Conservation (phyloP, 1,284 basidiomycete species). For the Apiotrichum porosum region DNA sequence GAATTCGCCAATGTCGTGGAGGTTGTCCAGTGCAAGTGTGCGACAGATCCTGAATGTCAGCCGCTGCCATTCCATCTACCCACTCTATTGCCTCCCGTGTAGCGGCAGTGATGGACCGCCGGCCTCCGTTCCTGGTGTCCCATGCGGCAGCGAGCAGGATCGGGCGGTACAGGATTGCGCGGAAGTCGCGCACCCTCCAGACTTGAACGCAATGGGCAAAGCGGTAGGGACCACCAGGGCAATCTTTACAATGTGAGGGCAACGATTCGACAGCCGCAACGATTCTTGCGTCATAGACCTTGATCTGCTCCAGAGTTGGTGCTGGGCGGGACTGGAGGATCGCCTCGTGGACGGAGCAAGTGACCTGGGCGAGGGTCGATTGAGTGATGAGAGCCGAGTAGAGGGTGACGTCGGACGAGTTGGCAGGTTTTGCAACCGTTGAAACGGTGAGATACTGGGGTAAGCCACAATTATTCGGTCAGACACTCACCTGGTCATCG, state of each 20-base stretch:
- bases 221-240: neutral
- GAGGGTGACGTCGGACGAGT: constrained; percentile 7
- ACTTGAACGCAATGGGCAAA: constrained; percentile 11
- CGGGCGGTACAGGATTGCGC: constrained; percentile 27
- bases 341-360: constrained; percentile 13
- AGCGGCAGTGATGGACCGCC: neutral
- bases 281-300: neutral
- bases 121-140: constrained; percentile 8
- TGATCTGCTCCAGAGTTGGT: constrained; percentile 19
- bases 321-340: constrained; percentile 17
- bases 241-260: neutral
- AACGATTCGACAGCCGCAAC: neutral
- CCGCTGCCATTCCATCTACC: neutral
- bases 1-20: constrained; percentile 15
- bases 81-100: constrained; percentile 17
- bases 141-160: constrained; percentile 26
- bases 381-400: constrained; percentile 25
- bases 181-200: constrained; percentile 22
- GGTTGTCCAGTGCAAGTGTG: constrained; percentile 17
- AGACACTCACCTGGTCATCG: no score
- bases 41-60: constrained; percentile 9
- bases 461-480: no score
- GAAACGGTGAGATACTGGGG: constrained; percentile 18
- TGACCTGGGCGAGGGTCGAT: constrained; percentile 16
- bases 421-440: constrained; percentile 8